Conservation (phyloP, 2,329 filamentous ascomycete species). For the Aureobasidium sp. region DNA sequence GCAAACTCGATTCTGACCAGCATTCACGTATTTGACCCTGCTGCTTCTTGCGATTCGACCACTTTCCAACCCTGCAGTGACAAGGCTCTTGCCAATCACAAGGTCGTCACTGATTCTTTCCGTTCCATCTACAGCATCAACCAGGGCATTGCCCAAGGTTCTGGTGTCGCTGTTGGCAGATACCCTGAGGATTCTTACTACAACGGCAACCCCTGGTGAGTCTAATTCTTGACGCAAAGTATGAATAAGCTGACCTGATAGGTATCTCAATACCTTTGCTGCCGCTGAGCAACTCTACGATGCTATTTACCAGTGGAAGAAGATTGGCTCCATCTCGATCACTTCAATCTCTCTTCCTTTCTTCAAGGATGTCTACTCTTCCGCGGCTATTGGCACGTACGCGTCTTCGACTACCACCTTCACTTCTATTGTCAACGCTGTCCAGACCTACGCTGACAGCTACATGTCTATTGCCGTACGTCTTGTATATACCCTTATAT, state of each 20-base stretch:
- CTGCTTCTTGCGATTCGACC: slow-evolving; percentile 50
- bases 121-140: slow-evolving; percentile 63
- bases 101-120: slow-evolving; percentile 67
- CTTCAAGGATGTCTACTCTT: slow-evolving; percentile 57
- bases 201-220: slow-evolving; percentile 56
- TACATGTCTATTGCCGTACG: slow-evolving; percentile 33
- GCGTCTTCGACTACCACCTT: slow-evolving; percentile 32
- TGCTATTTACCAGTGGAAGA: slow-evolving; percentile 62
- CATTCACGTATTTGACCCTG: slow-evolving; percentile 58
- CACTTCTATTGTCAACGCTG: slow-evolving; percentile 45
- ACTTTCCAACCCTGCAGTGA: slow-evolving; percentile 72
- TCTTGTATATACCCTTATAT: not conserved
- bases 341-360: slow-evolving; percentile 58
- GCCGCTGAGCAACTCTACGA: slow-evolving; percentile 75
- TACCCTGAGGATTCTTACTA: slow-evolving; percentile 57
- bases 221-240: too few relatives aligned
- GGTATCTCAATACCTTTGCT: slow-evolving; percentile 60
- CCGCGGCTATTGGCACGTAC: slow-evolving; percentile 55
- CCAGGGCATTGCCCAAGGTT: slow-evolving; percentile 49
- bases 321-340: slow-evolving; percentile 53
- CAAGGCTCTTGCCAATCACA: slow-evolving; percentile 59
- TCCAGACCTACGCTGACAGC: slow-evolving; percentile 54
- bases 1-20: slow-evolving; percentile 54
- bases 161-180: slow-evolving; percentile 41
- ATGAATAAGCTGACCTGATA: not conserved